Evolutionary conservation across 2,329 filamentous ascomycete genomes (phyloP), one percentile per base, ranked within the genome.

Genomic region (Verticillium klebahnii): DNA sequence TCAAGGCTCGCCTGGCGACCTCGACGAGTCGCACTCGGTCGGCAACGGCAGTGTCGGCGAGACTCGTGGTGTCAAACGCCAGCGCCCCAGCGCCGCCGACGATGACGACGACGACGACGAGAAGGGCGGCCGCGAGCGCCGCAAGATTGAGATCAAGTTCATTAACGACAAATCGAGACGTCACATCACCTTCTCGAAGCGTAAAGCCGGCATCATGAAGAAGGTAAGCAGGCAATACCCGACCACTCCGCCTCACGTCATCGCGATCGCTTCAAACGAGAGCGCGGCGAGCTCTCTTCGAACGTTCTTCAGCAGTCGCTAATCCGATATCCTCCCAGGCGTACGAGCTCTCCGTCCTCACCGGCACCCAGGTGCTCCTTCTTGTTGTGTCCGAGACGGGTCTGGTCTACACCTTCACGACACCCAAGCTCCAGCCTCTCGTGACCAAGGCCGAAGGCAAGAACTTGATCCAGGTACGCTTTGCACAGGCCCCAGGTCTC

Each of bases 81-180:
- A 85, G 77, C 92, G 95, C 74, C 88, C 91, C 66, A 89, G 90
- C 70, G 85, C 88, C 60, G 88, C 89, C 72, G 94, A 98, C 75
- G 95, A 98, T 74, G 95, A 98, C 69, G 94, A 98, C 68, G 95
- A 98, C 67, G 93, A 98, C 70, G 93, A 97, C 70, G 94, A 97
- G 78, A 98, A 98, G 87, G 92, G 92, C 66, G 93, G 93, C 74
- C 93, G 95, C 78, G 95, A 98, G 86, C 90, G 95, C 75, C 89
- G 95, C 81, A 99, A 99, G 90, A 99, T 99, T 73, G 95, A 99
- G 80, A 99, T 99, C 82, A 99, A 99, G 86, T 99, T 99, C 82
- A 99, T 99, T 78, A 94, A 93, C 79, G 95, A 99, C 81, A 99
- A 99, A 84, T 98, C 94, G 81, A 93, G 95, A 81, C 91, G 95